phyloP scores from a whole-genome alignment of 352 stramenopile species.

The Blastocystis sp. region DNA sequence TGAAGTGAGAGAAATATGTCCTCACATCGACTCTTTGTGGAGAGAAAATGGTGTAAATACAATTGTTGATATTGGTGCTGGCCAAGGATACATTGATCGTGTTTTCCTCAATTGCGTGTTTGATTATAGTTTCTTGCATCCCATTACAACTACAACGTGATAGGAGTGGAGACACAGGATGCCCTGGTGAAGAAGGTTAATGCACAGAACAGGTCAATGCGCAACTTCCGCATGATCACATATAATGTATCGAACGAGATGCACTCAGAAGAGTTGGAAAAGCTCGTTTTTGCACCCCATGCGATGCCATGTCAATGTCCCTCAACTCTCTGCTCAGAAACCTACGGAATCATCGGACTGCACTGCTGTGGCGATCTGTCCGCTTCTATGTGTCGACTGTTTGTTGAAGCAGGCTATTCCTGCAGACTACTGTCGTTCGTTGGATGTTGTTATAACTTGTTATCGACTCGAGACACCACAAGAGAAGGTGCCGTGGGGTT shows the following conservation, averaged over 20 bases:
- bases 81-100: constrained; percentile 18
- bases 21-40: constrained; percentile 11
- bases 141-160: not conserved
- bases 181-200: constrained; percentile 39
- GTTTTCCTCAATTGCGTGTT: not conserved
- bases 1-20: constrained; percentile 51
- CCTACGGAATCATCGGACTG: constrained; percentile 40
- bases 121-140: constrained; percentile 19
- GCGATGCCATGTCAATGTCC: not conserved
- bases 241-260: constrained; percentile 38
- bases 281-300: not conserved
- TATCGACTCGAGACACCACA: not conserved
- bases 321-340: not conserved
- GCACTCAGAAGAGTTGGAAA: not conserved
- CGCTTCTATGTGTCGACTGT: constrained; percentile 52
- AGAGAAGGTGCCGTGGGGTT: not conserved
- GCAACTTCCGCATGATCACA: constrained; percentile 33
- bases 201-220: not conserved
- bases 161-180: constrained; percentile 33
- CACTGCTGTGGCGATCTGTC: constrained; percentile 50
- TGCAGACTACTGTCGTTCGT: constrained; percentile 39
- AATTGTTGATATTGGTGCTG: constrained; percentile 43
- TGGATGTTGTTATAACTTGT: constrained; percentile 44
- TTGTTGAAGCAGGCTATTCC: not conserved
- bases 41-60: not conserved